Evolutionary conservation across 2,329 filamentous ascomycete genomes (phyloP).

Genomic region (Colletotrichum cordylinicola): DNA sequence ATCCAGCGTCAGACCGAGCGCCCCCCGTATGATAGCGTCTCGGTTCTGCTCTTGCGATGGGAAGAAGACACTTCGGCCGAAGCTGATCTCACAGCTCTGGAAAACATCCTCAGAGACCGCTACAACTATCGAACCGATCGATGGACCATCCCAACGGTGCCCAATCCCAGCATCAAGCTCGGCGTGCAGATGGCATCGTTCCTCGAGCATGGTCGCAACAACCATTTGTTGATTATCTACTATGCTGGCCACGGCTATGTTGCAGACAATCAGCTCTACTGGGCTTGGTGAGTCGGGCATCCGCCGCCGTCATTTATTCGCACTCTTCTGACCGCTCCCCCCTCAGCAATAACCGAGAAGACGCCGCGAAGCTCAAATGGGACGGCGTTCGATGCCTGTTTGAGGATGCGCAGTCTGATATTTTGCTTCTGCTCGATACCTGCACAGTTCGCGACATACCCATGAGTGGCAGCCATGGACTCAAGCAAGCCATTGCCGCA

Average conservation of each 20-base stretch:
- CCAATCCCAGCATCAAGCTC: slow-evolving; percentile 66
- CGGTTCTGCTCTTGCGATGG: slow-evolving; percentile 67
- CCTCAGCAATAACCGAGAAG: slow-evolving; percentile 59
- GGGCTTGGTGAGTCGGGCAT: slow-evolving; percentile 63
- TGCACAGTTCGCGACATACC: slow-evolving; percentile 60
- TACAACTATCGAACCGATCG: slow-evolving; percentile 67
- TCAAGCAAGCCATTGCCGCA: slow-evolving; percentile 70
- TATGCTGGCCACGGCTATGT: slow-evolving; percentile 68
- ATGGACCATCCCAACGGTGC: slow-evolving; percentile 65
- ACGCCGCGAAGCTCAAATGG: slow-evolving; percentile 69
- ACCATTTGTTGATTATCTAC: slow-evolving; percentile 69
- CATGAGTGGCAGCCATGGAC: slow-evolving; percentile 56
- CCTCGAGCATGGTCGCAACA: slow-evolving; percentile 60
- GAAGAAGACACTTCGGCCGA: slow-evolving; percentile 63
- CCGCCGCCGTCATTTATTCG: background rate
- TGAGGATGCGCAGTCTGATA: slow-evolving; percentile 68
- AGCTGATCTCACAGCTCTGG: slow-evolving; percentile 58
- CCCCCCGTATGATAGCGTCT: slow-evolving; percentile 62
- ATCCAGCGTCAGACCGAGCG: slow-evolving; percentile 69
- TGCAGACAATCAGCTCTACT: slow-evolving; percentile 66
- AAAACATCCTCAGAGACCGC: slow-evolving; percentile 62
- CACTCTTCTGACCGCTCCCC: slow-evolving; percentile 38
- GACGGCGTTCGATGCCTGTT: slow-evolving; percentile 66
- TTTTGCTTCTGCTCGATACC: slow-evolving; percentile 67
- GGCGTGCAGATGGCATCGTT: slow-evolving; percentile 66